Conservation (phyloP, 2,329 filamentous ascomycete genomes). For the Botrytis squamosa region DNA sequence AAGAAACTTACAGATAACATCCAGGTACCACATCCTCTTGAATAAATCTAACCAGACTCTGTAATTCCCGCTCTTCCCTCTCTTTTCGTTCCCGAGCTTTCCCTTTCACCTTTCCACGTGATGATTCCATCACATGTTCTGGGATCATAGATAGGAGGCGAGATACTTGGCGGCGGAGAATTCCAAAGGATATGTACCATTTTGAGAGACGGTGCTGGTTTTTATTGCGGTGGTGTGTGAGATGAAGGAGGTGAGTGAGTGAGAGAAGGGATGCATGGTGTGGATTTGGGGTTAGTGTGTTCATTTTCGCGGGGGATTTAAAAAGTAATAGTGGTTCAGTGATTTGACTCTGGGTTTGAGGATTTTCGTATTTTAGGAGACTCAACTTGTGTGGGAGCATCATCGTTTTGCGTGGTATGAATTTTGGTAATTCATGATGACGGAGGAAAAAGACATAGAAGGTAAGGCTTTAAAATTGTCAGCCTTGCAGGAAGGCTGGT, state of each 20-base stretch:
- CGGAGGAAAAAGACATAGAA: not conserved
- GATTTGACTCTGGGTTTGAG: not conserved
- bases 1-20: conserved; percentile 47
- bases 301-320: not conserved
- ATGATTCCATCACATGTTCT: conserved; percentile 16
- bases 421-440: not conserved
- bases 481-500: conserved; percentile 13
- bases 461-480: not conserved
- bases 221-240: conserved; percentile 78
- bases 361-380: not conserved
- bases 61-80: conserved; percentile 21
- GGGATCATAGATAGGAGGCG: conserved; percentile 47
- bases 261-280: conserved; percentile 30
- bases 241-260: conserved; percentile 59
- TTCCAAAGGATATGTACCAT: conserved; percentile 77
- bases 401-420: not conserved
- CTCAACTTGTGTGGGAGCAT: not conserved
- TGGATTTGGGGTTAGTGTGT: not conserved
- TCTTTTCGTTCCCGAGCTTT: conserved; percentile 37
- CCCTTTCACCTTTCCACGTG: conserved; percentile 18
- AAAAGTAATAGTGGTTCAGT: not conserved
- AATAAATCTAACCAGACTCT: conserved; percentile 43
- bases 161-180: conserved; percentile 65
- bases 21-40: conserved; percentile 43
- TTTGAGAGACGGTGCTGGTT: conserved; percentile 82